Conservation (phyloP, 441 rosid species). For the Pelargonium hybrid region DNA sequence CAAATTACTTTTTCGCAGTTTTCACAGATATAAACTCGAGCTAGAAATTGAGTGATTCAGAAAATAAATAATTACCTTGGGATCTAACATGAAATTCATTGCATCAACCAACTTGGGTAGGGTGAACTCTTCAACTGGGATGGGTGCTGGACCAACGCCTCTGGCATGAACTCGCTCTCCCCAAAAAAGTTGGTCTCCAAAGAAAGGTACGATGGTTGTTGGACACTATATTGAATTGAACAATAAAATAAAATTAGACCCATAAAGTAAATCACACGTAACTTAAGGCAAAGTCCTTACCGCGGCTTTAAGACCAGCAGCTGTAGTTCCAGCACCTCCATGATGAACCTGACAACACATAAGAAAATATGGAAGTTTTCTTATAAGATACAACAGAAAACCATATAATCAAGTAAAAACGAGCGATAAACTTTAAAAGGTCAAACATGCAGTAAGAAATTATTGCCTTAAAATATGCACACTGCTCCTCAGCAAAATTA, state of each 20-base stretch:
- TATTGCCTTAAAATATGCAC: too few species aligned
- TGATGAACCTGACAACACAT: constrained; percentile 72
- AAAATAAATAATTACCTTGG: constrained; percentile 36
- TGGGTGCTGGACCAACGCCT: constrained; percentile 87
- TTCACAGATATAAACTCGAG: constrained; percentile 2
- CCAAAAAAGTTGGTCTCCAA: constrained; percentile 99
- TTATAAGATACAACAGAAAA: neutral
- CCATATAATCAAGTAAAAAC: neutral
- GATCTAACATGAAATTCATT: constrained; percentile 70
- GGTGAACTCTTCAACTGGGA: constrained; percentile 80
- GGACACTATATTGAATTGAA: constrained; percentile 53
- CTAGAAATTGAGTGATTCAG: neutral
- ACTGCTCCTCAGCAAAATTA: too few species aligned
- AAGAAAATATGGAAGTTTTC: neutral
- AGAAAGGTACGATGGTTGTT: constrained; percentile 86
- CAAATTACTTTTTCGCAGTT: too few species aligned
- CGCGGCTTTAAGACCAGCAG: constrained; percentile 95
- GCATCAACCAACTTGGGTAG: constrained; percentile 64
- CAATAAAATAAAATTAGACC: constrained; percentile 7
- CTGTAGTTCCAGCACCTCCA: constrained; percentile 98
- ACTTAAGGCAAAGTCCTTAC: constrained; percentile 32
- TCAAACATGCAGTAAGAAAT: too few species aligned
- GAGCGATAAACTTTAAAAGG: too few species aligned
- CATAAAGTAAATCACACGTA: constrained; percentile 11
- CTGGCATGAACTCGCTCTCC: constrained; percentile 84